Base-by-base conservation (phyloP, 2,329 filamentous ascomycete species). In the Lecanicillium sp. region DNA sequence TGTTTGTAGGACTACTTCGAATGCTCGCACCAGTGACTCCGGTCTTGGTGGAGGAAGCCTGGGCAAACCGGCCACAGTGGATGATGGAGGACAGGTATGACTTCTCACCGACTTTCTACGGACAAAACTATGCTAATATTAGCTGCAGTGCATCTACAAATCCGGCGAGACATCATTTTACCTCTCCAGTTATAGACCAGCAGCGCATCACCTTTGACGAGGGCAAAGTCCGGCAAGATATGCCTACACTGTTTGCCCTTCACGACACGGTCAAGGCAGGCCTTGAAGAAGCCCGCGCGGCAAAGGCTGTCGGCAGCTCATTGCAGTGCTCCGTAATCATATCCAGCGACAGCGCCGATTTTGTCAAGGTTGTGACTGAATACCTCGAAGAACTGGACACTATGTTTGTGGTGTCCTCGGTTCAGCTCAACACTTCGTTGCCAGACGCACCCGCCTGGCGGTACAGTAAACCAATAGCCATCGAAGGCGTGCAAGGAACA, bases 21-120 rank as follows among this genome's bases (percentile, higher is more conserved):
- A 87, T 94, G 72, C 69, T 97, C 20, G 81, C 77, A 3, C 88
- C 90, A 2, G 74, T 95, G 40, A 84, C 82, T 9, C 90, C 90
- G 1, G 59, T 89, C 29, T 72, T 97, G 4, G 83, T 96, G 1
- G 86, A 94, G 55, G 90, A 97, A 62, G 82, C 84, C 1, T 94
- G 87, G 87, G 79, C 82, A 39, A 77, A 88, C 58, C 74, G 81
- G 4, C 86, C 89, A 0, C 60, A 66, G 9, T 74, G 71, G 58
- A 73, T 92, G 58, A 72, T 71, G 37, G 55, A 67, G 17, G 64
- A 70, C 29, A 52, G 40, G 60, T 68, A 53, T 49, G 66, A 22
- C 22, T 25, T 15, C n/a, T 15, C 19, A 47, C 48, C 39, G 46
- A 49, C 35, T 35, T 28, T 13, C 4, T 10, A 14, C 5, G 8